Percentiles rank a stretch among this genome's conserved stretches.
Evolutionary conservation across 495 filamentous ascomycete genomes (phyloP).

Genomic region (Elaphomyces granulatus): DNA sequence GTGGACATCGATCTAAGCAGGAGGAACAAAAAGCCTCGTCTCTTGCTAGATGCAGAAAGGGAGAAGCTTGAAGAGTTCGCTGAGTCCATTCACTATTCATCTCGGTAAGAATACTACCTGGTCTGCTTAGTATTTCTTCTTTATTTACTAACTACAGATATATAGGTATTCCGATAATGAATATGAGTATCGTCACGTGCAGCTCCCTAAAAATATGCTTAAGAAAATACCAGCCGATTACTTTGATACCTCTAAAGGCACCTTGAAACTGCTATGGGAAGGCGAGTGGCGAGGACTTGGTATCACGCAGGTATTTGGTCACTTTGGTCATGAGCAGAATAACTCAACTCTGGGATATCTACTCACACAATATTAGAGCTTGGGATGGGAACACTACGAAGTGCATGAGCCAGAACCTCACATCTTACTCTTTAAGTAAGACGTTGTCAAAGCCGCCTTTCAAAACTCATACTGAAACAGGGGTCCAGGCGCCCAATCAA

Average conservation of each 20-base stretch:
- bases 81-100: constrained; percentile 88
- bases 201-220: constrained; percentile 93
- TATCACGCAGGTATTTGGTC: constrained; percentile 71
- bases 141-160: background rate
- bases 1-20: constrained; percentile 61
- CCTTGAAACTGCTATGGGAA: constrained; percentile 92
- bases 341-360: background rate
- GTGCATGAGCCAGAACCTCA: constrained; percentile 98
- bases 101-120: constrained; percentile 43
- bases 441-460: background rate
- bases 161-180: constrained; percentile 73
- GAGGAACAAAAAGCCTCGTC: constrained; percentile 72
- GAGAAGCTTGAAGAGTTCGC: constrained; percentile 78
- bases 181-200: constrained; percentile 90
- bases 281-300: constrained; percentile 95
- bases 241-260: constrained; percentile 79
- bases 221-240: constrained; percentile 94
- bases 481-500: constrained; percentile 68
- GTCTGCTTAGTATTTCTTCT: background rate
- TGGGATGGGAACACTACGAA: constrained; percentile 98
- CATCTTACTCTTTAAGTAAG: constrained; percentile 95
- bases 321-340: too few species aligned
- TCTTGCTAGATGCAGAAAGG: constrained; percentile 65
- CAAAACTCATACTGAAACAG: too few species aligned
- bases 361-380: too few species aligned